phyloP scores from a whole-genome alignment of 192 early-diverging fungal species.

The Linnemannia schmuckeri region DNA sequence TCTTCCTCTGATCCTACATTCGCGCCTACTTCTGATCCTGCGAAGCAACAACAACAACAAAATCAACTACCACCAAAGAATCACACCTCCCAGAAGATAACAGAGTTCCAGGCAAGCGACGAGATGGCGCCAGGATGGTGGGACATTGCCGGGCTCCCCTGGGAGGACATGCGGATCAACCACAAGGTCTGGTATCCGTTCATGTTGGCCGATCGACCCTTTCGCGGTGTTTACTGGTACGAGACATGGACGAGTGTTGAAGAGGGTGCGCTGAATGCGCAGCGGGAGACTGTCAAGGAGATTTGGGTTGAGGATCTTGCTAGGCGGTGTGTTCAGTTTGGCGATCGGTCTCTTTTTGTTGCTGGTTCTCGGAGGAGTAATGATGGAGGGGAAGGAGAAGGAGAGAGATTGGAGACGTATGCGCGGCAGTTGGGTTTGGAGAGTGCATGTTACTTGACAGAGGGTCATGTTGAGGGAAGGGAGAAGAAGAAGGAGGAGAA shows the following conservation, averaged over 20 bases:
- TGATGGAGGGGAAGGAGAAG: not conserved
- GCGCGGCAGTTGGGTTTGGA: conserved; percentile 1
- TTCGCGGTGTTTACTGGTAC: conserved; percentile 40
- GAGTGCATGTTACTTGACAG: conserved; percentile 12
- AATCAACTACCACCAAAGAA: not conserved
- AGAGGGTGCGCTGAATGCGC: conserved; percentile 14
- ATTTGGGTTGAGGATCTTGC: conserved; percentile 38
- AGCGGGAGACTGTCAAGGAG: conserved; percentile 42
- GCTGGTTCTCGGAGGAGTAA: not conserved
- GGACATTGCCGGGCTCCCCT: conserved; percentile 24
- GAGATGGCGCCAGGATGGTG: conserved; percentile 53
- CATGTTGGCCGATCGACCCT: conserved; percentile 37
- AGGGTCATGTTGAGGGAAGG: not conserved
- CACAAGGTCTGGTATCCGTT: conserved; percentile 47
- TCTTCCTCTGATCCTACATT: not conserved
- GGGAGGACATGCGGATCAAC: conserved; percentile 38
- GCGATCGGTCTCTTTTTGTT: not conserved
- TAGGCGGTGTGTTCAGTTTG: conserved; percentile 38
- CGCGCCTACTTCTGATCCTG: not conserved
- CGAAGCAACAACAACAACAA: not conserved
- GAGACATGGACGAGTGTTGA: conserved; percentile 3
- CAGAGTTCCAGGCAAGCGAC: conserved; percentile 32
- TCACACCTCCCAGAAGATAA: not conserved
- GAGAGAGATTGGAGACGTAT: not conserved
- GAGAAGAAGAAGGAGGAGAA: not conserved